Evolutionary conservation across 75 land plant species (phyloP), one percentile per base, ranked within the genome.

Genomic region (Chamaecyparis obtusa): DNA sequence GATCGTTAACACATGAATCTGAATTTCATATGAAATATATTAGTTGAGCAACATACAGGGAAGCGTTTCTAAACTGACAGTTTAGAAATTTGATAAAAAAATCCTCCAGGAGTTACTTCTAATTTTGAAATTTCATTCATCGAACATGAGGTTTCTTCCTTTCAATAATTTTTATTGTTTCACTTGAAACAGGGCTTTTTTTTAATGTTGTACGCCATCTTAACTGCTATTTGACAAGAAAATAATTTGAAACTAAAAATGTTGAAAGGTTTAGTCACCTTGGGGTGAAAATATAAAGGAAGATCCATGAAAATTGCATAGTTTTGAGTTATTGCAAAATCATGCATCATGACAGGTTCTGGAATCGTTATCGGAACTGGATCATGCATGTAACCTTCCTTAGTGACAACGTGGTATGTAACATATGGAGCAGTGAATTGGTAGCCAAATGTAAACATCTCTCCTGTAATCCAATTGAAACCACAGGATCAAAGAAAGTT

Each of bases 251-350:
- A 24, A 78, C 16, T 78, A n/a, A 81, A 80, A 17, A 9, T 35
- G 2, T 51, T 33, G 17, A 84, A 84, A 11, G 21, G 39, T 32
- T 17, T 30, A n/a, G 67, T 32, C 56, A 87, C 88, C 88, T 87
- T 51, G 54, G 88, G 88, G n/a, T 5, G 32, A n/a, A 87, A 56
- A 85, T 41, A 83, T 46, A 91, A 39, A 43, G 91, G 89, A 82
- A 74, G 83, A 90, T 98, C 92, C 92, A 91, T 90, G 85, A 91
- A 91, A 82, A 91, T 89, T 14, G 92, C 92, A 87, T 87, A 90
- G 43, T 91, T 90, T 33, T 90, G 87, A 35, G 92, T 91, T 24
- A 91, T 91, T 77, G 92, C 92, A 85, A 91, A 90, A 76, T 91
- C 92, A 69, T 90, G 92, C 89, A 90, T 87, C 88, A 91, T 87